phyloP scores from a whole-genome alignment of 495 filamentous ascomycete species.

The Podospora fimiseda region DNA sequence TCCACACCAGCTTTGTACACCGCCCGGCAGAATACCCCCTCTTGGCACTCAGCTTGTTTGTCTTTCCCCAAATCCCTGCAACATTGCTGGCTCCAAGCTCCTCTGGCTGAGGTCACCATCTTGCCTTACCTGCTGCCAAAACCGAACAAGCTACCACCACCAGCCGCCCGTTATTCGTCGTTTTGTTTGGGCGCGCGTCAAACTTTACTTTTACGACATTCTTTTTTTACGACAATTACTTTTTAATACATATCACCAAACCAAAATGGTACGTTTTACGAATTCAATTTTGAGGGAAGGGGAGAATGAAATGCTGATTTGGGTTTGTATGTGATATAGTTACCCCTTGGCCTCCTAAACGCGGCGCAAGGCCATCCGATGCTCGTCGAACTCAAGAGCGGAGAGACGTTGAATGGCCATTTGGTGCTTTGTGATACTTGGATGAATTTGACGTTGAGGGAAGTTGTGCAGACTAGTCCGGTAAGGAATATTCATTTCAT shows the following conservation, averaged over 20 bases:
- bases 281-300: not conserved
- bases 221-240: not conserved
- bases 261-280: slow-evolving; percentile 8
- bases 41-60: not conserved
- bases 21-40: not conserved
- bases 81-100: too few relatives aligned
- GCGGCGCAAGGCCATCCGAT: slow-evolving; percentile 97
- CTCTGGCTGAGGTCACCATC: not conserved
- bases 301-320: not conserved
- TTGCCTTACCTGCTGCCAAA: too few relatives aligned
- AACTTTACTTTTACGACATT: too few relatives aligned
- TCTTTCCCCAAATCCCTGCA: too few relatives aligned
- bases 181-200: too few relatives aligned
- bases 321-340: slow-evolving; percentile 39
- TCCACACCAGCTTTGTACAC: not conserved
- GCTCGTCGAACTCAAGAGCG: slow-evolving; percentile 98
- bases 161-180: too few relatives aligned
- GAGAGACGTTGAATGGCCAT: slow-evolving; percentile 94
- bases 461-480: slow-evolving; percentile 94
- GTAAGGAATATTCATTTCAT: slow-evolving; percentile 27
- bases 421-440: slow-evolving; percentile 94
- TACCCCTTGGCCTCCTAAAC: slow-evolving; percentile 87
- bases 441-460: slow-evolving; percentile 97
- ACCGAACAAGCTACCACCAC: not conserved
- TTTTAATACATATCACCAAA: not conserved